Base-by-base conservation (phyloP, 2,329 filamentous ascomycete species). In the Fusarium lateritium region DNA sequence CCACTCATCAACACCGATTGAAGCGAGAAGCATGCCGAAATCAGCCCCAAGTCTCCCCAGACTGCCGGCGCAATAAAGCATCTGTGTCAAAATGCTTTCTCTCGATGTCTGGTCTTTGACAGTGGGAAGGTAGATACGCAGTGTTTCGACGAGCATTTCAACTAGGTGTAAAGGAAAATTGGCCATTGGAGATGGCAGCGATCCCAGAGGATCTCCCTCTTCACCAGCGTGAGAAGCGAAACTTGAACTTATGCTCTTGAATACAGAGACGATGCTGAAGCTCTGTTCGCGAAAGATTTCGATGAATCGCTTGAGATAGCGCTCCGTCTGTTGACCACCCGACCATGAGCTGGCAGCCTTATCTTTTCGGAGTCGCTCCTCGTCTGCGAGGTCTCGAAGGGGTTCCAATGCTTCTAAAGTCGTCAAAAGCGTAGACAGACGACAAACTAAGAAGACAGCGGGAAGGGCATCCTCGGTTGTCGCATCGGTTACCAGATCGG, bases 231-330 rank as follows among this genome's bases (percentile, higher is more conserved):
- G 51, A 4, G 64, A 50, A 14, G 68, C 55, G 43, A 80, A 73
- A 53, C 78, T 79, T 5, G 89, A 85, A 5, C 87, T 84, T 0
- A 98, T 94, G 74, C 92, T 96, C 74, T 91, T 93, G 79, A 97
- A 98, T 86, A 98, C 94, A 61, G 94, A 97, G 28, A 98, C 89
- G 63, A 98, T 97, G 43, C 91, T 92, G 78, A 99, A 99, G 77
- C 93, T 97, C 79, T 99, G 96, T 80, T 99, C 96, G 53, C 96
- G 92, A 78, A 98, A 98, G 28, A 99, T 94, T 77, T 99, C 96
- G 73, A 99, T 93, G 79, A 97, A 99, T 47, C 94, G 88, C 79
- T 98, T 99, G 43, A 99, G 83, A 75, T 94, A 99, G 52, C 94
- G 88, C 79, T 98, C 96, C 2, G 94, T 98, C 78, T 98, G 96